Conservation (phyloP, 2,329 filamentous ascomycete genomes). For the Talaromyces amestolkiae region DNA sequence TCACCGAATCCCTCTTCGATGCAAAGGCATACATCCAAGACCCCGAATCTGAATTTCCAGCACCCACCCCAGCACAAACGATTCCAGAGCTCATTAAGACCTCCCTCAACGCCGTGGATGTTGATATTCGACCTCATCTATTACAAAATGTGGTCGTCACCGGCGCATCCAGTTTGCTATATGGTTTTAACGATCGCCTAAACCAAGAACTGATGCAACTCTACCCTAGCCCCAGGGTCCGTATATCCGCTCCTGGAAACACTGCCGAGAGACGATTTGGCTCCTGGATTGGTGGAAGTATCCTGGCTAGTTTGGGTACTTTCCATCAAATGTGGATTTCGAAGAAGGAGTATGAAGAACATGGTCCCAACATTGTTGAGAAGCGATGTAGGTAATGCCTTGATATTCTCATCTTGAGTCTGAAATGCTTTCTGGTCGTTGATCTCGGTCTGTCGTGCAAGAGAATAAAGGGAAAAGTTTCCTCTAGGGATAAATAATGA, state of each 20-base stretch:
- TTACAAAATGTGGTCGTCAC: conserved; percentile 91
- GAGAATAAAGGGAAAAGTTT: conserved; percentile 1
- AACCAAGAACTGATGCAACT: conserved; percentile 77
- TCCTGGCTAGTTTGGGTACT: conserved; percentile 88
- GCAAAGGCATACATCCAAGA: conserved; percentile 67
- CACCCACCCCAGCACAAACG: conserved; percentile 69
- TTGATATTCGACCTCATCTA: conserved; percentile 79
- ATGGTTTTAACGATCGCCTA: conserved; percentile 87
- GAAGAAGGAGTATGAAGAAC: conserved; percentile 95
- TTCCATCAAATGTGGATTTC: conserved; percentile 99
- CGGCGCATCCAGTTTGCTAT: conserved; percentile 79
- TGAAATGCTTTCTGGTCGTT: background rate
- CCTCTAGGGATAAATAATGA: conserved; percentile 3
- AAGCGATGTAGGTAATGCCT: conserved; percentile 80
- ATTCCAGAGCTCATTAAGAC: conserved; percentile 79
- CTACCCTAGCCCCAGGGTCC: conserved; percentile 82
- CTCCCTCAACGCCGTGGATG: conserved; percentile 75
- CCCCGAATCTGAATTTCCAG: conserved; percentile 45
- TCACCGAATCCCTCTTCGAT: conserved; percentile 89
- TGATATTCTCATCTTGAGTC: background rate
- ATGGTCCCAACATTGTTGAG: conserved; percentile 84
- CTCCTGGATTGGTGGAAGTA: conserved; percentile 94
- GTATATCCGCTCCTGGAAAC: conserved; percentile 81
- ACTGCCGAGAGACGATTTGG: conserved; percentile 88
- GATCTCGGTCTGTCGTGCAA: background rate